A percentile compares a stretch with the other conserved stretches of the same genome.
Evolutionary conservation across 306 rosid species (phyloP).

Genomic region (Sicyos edulis): DNA sequence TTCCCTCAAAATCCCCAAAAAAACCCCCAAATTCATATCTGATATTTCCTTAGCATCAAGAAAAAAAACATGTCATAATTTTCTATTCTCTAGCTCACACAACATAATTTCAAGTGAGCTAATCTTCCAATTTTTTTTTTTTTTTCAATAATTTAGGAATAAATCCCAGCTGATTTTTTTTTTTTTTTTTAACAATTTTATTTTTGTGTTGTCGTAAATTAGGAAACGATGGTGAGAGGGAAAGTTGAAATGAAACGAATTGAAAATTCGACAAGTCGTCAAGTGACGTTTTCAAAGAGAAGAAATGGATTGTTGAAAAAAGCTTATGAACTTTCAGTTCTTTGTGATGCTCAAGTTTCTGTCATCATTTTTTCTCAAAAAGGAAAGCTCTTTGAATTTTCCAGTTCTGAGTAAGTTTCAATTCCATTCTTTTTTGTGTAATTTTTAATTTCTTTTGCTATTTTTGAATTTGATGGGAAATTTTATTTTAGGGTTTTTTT

Average conservation of each 20-base stretch:
- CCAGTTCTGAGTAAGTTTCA: constrained; percentile 21
- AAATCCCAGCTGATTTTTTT: background rate
- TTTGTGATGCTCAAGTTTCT: constrained; percentile 22
- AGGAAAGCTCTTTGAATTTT: constrained; percentile 20
- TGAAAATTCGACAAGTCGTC: constrained; percentile 22
- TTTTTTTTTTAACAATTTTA: background rate
- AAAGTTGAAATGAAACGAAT: constrained; percentile 19
- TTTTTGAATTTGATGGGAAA: too few species aligned
- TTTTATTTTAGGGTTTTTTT: too few species aligned
- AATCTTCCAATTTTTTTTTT: background rate
- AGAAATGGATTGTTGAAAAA: constrained; percentile 22
- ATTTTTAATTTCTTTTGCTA: too few species aligned
- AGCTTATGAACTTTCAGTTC: constrained; percentile 19
- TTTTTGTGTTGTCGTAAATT: too few species aligned
- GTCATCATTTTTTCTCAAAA: constrained; percentile 24
- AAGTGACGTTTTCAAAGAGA: constrained; percentile 23
- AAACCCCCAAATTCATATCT: background rate
- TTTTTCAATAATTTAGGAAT: background rate
- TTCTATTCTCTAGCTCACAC: background rate
- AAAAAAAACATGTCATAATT: background rate
- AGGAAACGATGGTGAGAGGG: constrained; percentile 19
- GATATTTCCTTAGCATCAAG: background rate
- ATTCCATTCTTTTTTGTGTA: background rate
- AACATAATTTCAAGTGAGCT: too few species aligned
- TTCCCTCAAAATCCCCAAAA: background rate